Percentiles rank a stretch among this genome's conserved stretches.
Conservation (phyloP, 257 asterid genomes). For the Solanum pinnatisectum region DNA sequence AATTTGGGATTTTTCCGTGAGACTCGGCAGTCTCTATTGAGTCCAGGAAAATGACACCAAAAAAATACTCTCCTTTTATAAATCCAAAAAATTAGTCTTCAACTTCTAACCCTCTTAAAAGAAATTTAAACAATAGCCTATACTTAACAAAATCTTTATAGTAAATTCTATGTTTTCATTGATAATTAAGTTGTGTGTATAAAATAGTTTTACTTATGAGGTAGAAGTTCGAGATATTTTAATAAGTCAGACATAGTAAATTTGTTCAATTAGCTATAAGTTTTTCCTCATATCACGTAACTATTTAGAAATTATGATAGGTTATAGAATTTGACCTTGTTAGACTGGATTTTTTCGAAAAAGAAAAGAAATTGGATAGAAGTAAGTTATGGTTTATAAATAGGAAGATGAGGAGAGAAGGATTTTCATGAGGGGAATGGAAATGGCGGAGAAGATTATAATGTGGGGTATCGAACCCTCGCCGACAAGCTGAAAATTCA, state of each 20-base stretch:
- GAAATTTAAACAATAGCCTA: not conserved
- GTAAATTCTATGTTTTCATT: not conserved
- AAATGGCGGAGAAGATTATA: too few relatives aligned
- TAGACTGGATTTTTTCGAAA: fast-evolving
- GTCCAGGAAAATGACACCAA: not conserved
- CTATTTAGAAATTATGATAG: not conserved
- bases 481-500: not conserved
- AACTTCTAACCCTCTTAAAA: not conserved
- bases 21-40: not conserved
- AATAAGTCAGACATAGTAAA: not conserved
- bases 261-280: not conserved
- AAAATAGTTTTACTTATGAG: too few relatives aligned
- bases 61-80: not conserved
- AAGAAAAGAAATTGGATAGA: not conserved
- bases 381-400: too few relatives aligned
- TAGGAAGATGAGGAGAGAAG: not conserved
- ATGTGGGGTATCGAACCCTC: too few relatives aligned
- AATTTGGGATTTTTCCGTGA: not conserved
- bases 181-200: not conserved
- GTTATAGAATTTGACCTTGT: too few relatives aligned
- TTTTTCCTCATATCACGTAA: not conserved
- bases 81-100: not conserved
- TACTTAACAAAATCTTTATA: not conserved
- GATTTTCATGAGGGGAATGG: not conserved
- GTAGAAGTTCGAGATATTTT: not conserved